These are phyloP conservation scores for Jackrogersella minutella DNA, from an alignment of 495 filamentous ascomycete genomes.

Conservation along the genomic window DNA sequence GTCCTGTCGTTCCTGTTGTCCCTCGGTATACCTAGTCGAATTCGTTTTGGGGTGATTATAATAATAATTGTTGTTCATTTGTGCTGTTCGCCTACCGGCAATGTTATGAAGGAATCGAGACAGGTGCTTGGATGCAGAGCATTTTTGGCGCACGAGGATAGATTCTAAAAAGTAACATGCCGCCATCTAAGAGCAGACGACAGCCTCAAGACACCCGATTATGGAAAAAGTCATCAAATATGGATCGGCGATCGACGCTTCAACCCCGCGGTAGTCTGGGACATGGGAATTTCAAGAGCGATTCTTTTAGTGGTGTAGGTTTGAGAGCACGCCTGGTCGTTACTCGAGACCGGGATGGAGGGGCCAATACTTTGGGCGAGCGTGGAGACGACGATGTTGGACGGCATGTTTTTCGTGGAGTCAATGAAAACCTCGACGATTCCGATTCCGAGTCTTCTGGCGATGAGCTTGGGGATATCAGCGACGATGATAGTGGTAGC, in stretches of 20 bases:
- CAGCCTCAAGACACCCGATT: conserved; percentile 20
- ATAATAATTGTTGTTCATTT: conserved; percentile 27
- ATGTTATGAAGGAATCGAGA: conserved; percentile 33
- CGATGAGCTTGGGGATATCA: conserved; percentile 14
- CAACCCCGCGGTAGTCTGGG: conserved; percentile 8
- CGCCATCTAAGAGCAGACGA: conserved; percentile 32
- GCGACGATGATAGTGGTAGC: conserved; percentile 21
- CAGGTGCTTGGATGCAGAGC: conserved; percentile 41
- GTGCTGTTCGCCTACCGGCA: conserved; percentile 24
- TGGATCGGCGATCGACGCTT: conserved; percentile 21
- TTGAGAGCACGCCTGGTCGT: conserved; percentile 3
- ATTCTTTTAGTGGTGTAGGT: background rate
- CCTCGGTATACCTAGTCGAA: conserved; percentile 14
- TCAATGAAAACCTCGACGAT: no score
- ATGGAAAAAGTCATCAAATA: conserved; percentile 26
- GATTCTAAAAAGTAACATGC: conserved; percentile 33
- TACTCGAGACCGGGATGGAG: conserved; percentile 11
- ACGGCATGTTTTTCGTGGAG: background rate
- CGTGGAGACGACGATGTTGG: background rate
- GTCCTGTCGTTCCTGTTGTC: conserved; percentile 29
- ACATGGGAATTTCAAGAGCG: background rate
- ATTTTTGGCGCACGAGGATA: conserved; percentile 30
- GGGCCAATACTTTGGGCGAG: background rate
- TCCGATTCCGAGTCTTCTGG: background rate
- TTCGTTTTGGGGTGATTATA: conserved; percentile 17